These are phyloP conservation scores for Isatis tinctoria DNA, from an alignment of 345 rosid genomes.

Conservation along the genomic window DNA sequence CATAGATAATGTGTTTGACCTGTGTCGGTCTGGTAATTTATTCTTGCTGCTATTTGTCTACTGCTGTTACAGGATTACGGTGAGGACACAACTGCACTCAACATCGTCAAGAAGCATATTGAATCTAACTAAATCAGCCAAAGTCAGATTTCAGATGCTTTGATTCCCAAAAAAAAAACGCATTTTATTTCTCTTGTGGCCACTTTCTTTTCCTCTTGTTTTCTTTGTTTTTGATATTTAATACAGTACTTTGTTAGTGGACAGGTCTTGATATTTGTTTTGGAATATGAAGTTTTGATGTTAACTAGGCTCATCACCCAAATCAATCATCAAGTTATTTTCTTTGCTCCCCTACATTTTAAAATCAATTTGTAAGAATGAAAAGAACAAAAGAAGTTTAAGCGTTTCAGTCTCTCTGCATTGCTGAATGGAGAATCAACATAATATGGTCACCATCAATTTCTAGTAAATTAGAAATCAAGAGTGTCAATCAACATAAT, in stretches of 20 bases:
- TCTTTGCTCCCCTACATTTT: no score
- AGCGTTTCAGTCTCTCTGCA: no score
- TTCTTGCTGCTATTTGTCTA: background rate
- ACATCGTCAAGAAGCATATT: slow-evolving; percentile 28
- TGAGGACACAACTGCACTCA: slow-evolving; percentile 33
- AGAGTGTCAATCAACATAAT: no score
- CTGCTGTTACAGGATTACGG: slow-evolving; percentile 26
- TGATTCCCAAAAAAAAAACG: background rate
- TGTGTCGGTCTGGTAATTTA: background rate
- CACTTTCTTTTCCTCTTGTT: background rate
- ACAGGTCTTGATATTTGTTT: slow-evolving; percentile 11
- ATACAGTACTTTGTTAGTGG: background rate
- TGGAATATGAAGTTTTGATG: slow-evolving; percentile 16
- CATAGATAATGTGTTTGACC: background rate
- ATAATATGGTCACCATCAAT: no score
- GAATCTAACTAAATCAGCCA: slow-evolving; percentile 13
- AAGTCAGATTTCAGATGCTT: slow-evolving; percentile 10
- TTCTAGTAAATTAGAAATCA: no score
- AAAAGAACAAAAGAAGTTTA: no score
- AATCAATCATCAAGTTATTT: background rate
- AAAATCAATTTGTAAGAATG: no score
- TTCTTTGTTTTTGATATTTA: slow-evolving; percentile 3
- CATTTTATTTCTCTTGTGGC: background rate
- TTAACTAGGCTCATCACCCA: background rate
- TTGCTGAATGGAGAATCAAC: no score